Evolutionary conservation across 2,329 filamentous ascomycete species (phyloP), one percentile per base, ranked within the genome.

Genomic region (Colletotrichum sansevieriae): DNA sequence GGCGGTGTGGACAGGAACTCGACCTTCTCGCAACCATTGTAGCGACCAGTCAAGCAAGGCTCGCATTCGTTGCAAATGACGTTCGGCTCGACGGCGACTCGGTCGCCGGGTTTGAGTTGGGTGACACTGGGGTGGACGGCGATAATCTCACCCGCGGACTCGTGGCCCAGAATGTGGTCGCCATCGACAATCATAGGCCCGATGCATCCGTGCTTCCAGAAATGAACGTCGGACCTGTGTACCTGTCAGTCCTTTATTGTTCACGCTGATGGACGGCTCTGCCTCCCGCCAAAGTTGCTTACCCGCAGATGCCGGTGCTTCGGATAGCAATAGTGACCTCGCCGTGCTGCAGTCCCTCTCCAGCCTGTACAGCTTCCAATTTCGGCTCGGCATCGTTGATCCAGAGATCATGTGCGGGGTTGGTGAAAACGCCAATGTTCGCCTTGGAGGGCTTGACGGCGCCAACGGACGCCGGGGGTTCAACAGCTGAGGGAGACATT

Each of bases 291-390:
- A 33, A 52, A 15, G 25, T 43, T 63, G 29, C 81, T 74, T 84
- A 96, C 89, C 95, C 95, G 85, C 96, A 98, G 76, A 98, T 98
- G 65, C 96, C 96, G 8, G 95, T 98, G 82, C 93, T 97, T 82
- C 95, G 93, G 79, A 98, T 89, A 63, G 93, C 93, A 71, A 98
- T 81, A 29, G 93, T 94, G 56, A 98, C 94, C 82, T 98, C 92
- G 59, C 95, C 95, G 25, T 88, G 86, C 81, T 92, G 90, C 75
- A 98, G 83, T 57, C 85, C 86, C 61, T 90, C 82, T 54, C 89
- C 91, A 37, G 87, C 87, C 72, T 90, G 84, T 65, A 97, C 90
- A 71, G 90, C 90, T 78, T 97, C 92, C 29, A 93, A 82, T 51
- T 88, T 90, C 4, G 95, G 95, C 74, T 89, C 85, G 12, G 95